Evolutionary conservation across 305 asterid genomes (phyloP), one percentile per base, ranked within the genome.

Genomic region (Rubia peregrina): DNA sequence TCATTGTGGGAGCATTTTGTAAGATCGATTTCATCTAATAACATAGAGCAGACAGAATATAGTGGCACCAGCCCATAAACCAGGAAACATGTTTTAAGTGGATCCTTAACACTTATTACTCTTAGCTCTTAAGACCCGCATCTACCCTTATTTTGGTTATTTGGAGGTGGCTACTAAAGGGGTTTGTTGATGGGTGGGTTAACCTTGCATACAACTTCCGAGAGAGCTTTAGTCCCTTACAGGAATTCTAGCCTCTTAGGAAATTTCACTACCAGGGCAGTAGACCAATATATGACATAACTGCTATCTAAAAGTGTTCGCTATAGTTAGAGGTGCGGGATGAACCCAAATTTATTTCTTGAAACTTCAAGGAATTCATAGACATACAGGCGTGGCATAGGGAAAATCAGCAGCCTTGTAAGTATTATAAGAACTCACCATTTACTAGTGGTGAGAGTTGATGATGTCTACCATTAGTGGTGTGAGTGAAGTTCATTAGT

Each of bases 301-400:
- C 75, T 49, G 48, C 61, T 67, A 12, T 43, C 42, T 21, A 57
- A 66, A 11, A 42, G 17, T 46, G 70, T 42, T 7, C 46, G 46
- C 55, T 13, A 14, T 48, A 48, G 55, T 51, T 17, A 51, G 21
- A 51, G 57, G 57, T 5, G 57, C 22, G 59, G 14, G 42, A 36
- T 64, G 33, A n/a, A 12, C 12, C 1, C 7, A 65, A 38, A 51
- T 4, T 11, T 21, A 64, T 16, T 7, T 16, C 43, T 42, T 40
- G 14, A 5, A 1, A 51, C 26, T 10, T 26, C 22, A 48, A 44
- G 59, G 33, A 71, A 71, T 55, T 43, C 21, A 51, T 72, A 49
- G 43, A 33, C 38, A 72, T 51, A 30, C 49, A 51, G 51, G 46
- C 17, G 67, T 46, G 40, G 22, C 75, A 64, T 16, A 42, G 46